Evolutionary conservation across 306 rosid genomes (phyloP).

Genomic region (Oxytropis ochrocephala): DNA sequence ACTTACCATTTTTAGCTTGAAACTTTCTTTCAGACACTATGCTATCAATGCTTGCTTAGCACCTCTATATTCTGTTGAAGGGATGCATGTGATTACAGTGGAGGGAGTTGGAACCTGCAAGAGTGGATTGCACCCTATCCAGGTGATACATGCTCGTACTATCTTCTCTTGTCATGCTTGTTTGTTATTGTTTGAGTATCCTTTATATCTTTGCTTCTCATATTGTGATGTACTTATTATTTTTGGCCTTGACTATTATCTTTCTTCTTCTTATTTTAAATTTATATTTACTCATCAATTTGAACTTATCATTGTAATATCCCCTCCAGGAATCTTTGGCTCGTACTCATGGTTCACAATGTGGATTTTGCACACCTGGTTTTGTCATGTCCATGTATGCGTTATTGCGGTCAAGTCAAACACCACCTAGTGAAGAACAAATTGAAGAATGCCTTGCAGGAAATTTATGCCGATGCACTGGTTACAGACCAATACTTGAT

Average conservation of each 20-base stretch:
- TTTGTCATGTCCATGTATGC: constrained; percentile 90
- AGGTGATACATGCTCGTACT: constrained; percentile 42
- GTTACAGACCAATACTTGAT: constrained; percentile 92
- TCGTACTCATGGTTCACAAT: constrained; percentile 81
- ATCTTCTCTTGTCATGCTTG: background rate
- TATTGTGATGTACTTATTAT: constrained; percentile 2
- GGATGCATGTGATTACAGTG: constrained; percentile 92
- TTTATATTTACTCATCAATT: background rate
- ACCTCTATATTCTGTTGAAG: constrained; percentile 91
- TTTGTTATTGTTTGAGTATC: background rate
- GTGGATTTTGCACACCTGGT: constrained; percentile 98
- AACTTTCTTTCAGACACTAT: constrained; percentile 59
- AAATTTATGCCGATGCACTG: constrained; percentile 94
- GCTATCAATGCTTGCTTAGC: constrained; percentile 96
- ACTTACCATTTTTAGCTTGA: constrained; percentile 18
- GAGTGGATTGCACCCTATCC: constrained; percentile 83
- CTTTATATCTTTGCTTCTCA: constrained; percentile 9
- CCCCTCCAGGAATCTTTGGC: constrained; percentile 77
- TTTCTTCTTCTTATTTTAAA: background rate
- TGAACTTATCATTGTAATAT: constrained; percentile 3
- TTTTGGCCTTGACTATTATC: background rate
- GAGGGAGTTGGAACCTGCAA: constrained; percentile 83
- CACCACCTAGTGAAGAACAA: constrained; percentile 71
- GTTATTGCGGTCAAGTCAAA: constrained; percentile 70
- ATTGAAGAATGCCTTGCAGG: constrained; percentile 94